Evolutionary conservation across 2,329 filamentous ascomycete species (phyloP).

Genomic region (Trichoderma lentiforme): DNA sequence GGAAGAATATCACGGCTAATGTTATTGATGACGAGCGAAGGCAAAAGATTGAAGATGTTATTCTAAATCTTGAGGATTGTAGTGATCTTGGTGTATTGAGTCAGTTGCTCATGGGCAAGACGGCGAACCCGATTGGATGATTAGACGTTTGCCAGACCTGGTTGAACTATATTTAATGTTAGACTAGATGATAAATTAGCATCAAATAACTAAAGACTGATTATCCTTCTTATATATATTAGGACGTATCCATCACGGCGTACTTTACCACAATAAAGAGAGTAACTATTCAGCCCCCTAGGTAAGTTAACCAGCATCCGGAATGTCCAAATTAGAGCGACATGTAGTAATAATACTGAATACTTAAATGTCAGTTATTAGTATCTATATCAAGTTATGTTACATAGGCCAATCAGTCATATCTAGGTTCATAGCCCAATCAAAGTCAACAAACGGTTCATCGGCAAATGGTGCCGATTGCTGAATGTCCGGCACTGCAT

Average conservation of each 20-base stretch:
- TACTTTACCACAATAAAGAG: neutral
- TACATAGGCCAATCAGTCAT: constrained; percentile 2
- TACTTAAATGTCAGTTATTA: neutral
- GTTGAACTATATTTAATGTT: too few relatives aligned
- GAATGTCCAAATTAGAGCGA: neutral
- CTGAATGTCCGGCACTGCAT: neutral
- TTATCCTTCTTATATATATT: neutral
- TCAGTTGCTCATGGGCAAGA: neutral
- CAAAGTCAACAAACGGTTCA: constrained; percentile 10
- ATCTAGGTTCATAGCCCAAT: constrained; percentile 3
- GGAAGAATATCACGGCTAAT: constrained; percentile 27
- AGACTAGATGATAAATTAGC: neutral
- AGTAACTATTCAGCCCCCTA: neutral
- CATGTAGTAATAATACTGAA: neutral
- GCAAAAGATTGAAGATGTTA: constrained; percentile 30
- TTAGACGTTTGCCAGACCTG: too few relatives aligned
- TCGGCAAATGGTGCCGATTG: neutral
- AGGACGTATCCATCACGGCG: neutral
- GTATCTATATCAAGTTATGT: neutral
- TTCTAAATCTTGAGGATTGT: constrained; percentile 29
- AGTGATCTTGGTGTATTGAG: constrained; percentile 2
- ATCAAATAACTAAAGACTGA: neutral
- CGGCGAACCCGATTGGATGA: constrained; percentile 5
- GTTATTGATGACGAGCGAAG: constrained; percentile 30
- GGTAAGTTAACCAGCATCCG: neutral